These are phyloP conservation scores for Lentinula guzmanii DNA, from an alignment of 768 basidiomycete genomes.

Conservation along the genomic window DNA sequence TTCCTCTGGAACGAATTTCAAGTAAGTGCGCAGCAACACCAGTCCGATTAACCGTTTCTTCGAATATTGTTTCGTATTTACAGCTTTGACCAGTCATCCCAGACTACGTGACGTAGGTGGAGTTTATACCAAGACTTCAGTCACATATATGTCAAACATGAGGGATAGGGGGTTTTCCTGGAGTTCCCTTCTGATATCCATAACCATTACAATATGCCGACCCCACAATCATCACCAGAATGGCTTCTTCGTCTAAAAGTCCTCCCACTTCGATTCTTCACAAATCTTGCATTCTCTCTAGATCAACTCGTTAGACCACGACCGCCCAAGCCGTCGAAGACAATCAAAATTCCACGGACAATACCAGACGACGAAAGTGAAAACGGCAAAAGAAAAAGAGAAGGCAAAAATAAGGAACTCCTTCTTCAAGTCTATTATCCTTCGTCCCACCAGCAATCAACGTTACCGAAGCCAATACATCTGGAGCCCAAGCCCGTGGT, in stretches of 20 bases:
- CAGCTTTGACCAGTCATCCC: not conserved
- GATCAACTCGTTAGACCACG: not conserved
- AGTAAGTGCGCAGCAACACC: no score
- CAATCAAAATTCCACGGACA: not conserved
- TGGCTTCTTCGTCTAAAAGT: not conserved
- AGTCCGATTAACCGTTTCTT: no score
- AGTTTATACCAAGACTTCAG: not conserved
- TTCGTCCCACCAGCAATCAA: not conserved
- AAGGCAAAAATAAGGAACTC: not conserved
- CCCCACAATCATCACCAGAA: not conserved
- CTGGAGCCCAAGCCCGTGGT: not conserved
- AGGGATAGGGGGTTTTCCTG: no score
- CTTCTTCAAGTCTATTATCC: not conserved
- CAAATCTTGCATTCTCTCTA: not conserved
- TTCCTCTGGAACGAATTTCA: no score
- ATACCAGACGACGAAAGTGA: not conserved
- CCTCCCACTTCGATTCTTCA: not conserved
- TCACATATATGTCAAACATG: no score
- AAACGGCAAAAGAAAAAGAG: not conserved
- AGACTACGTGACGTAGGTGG: not conserved
- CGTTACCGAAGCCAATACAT: not conserved
- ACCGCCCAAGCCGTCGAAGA: not conserved
- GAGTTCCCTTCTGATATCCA: no score
- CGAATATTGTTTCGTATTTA: not conserved
- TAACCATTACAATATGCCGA: not conserved